phyloP scores from a whole-genome alignment of 441 rosid genomes.

The Breynia disticha region DNA sequence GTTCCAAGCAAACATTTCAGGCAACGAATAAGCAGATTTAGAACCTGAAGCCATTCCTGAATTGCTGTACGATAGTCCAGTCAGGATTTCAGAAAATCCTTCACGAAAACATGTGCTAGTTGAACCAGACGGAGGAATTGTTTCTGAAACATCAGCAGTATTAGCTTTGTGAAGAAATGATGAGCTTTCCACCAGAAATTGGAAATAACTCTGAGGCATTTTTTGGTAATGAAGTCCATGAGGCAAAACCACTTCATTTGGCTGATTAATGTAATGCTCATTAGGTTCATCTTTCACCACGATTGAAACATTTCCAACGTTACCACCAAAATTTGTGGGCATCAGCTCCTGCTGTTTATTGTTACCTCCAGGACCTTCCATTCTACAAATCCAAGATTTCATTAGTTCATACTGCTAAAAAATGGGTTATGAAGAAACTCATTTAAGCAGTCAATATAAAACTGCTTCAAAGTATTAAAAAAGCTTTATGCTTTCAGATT shows the following conservation, averaged over 20 bases:
- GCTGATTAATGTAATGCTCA: conserved; percentile 7
- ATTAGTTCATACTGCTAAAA: background rate
- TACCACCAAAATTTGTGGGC: conserved; percentile 16
- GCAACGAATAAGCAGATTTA: conserved; percentile 12
- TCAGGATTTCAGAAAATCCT: conserved; percentile 10
- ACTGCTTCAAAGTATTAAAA: conserved; percentile 1
- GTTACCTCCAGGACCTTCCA: conserved; percentile 23
- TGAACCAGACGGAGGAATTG: conserved; percentile 15
- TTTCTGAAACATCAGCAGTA: conserved; percentile 15
- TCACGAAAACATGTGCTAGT: conserved; percentile 8
- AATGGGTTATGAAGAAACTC: too few species aligned
- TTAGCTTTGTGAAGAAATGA: conserved; percentile 16
- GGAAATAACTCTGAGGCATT: conserved; percentile 23
- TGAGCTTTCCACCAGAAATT: conserved; percentile 27
- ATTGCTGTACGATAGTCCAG: conserved; percentile 12
- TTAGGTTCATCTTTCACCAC: conserved; percentile 14
- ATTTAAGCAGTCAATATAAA: background rate
- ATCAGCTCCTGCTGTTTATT: conserved; percentile 13
- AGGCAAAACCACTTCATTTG: conserved; percentile 18
- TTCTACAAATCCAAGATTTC: conserved; percentile 8
- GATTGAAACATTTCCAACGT: conserved; percentile 10
- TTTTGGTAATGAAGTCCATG: conserved; percentile 17
- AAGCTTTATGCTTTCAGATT: background rate
- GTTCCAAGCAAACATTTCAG: conserved; percentile 17
- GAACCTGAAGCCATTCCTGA: conserved; percentile 11